phyloP scores from a whole-genome alignment of 257 asterid genomes.

The Solanum gracilifrons region DNA sequence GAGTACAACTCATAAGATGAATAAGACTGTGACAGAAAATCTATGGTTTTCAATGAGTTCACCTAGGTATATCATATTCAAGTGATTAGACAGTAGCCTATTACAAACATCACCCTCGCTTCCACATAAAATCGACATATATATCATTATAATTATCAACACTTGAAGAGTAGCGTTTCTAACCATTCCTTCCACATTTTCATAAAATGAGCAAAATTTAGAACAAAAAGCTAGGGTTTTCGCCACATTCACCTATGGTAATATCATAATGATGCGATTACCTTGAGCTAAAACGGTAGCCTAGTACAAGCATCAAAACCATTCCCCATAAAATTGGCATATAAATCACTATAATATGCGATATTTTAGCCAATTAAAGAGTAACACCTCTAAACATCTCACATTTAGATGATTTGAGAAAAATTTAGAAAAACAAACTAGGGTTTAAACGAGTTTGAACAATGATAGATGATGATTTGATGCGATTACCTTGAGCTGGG shows the following conservation, averaged over 20 bases:
- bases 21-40: not conserved
- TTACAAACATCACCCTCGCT: conserved; percentile 49
- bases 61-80: not conserved
- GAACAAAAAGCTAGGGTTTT: not conserved
- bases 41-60: not conserved
- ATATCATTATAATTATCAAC: not conserved
- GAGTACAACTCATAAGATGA: not conserved
- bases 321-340: conserved; percentile 45
- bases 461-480: not conserved
- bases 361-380: not conserved
- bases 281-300: conserved; percentile 77
- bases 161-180: not conserved
- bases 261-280: not conserved
- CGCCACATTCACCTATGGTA: not conserved
- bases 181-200: not conserved
- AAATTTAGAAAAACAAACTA: not conserved
- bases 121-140: conserved; percentile 42
- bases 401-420: not conserved
- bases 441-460: not conserved
- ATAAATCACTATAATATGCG: not conserved
- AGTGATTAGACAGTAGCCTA: conserved; percentile 32
- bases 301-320: conserved; percentile 47
- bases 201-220: not conserved
- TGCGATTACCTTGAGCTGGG: conserved; percentile 64
- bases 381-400: not conserved